Evolutionary conservation across 2,329 filamentous ascomycete species (phyloP).

Genomic region (Sclerotinia spermophila): DNA sequence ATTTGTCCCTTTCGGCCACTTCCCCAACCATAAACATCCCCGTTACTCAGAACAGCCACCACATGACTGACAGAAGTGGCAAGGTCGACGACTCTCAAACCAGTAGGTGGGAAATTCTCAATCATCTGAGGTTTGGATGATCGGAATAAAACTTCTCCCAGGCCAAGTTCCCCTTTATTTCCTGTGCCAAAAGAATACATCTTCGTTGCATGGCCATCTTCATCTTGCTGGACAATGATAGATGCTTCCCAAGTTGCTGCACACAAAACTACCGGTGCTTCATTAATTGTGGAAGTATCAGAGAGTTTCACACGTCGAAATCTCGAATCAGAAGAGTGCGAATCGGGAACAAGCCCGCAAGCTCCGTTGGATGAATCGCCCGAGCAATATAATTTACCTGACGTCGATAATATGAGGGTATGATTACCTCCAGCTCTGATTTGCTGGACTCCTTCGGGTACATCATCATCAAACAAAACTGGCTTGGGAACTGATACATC

Average conservation of each 20-base stretch:
- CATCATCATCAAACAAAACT: constrained; percentile 50
- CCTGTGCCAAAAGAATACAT: constrained; percentile 66
- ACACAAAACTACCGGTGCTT: constrained; percentile 41
- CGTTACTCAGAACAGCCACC: constrained; percentile 68
- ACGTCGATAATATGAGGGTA: constrained; percentile 67
- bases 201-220: constrained; percentile 42
- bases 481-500: constrained; percentile 65
- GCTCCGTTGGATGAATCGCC: constrained; percentile 58
- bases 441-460: constrained; percentile 38
- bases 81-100: constrained; percentile 58
- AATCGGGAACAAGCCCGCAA: constrained; percentile 43
- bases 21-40: constrained; percentile 84
- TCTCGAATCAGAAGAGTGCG: constrained; percentile 15
- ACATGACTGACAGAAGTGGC: constrained; percentile 75
- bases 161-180: constrained; percentile 68
- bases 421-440: constrained; percentile 75
- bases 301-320: constrained; percentile 27
- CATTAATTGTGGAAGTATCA: constrained; percentile 32
- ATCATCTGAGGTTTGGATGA: constrained; percentile 50
- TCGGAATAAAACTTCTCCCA: constrained; percentile 51
- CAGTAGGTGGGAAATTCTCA: constrained; percentile 59
- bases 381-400: constrained; percentile 59
- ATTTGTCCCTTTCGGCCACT: constrained; percentile 82
- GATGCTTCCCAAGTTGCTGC: constrained; percentile 79
- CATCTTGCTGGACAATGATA: constrained; percentile 53